These are phyloP conservation scores for Fusarium cicatricum DNA, from an alignment of 2,329 filamentous ascomycete species.

Conservation along the genomic window DNA sequence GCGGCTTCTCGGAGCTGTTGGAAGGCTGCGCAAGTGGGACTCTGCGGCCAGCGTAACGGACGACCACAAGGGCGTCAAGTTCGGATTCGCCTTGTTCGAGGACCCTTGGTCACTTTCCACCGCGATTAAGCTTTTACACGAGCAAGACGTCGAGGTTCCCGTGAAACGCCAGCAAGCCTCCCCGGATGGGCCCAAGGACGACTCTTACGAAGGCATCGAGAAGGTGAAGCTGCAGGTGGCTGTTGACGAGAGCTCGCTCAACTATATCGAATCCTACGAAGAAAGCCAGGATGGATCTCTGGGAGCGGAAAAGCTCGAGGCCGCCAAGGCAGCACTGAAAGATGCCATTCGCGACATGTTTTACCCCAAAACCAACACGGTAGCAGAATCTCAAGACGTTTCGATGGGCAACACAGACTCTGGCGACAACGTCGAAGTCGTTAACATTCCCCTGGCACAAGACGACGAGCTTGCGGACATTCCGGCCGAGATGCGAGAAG, in stretches of 20 bases:
- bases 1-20: slow-evolving; percentile 78
- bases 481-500: slow-evolving; percentile 93
- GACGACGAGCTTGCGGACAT: slow-evolving; percentile 97
- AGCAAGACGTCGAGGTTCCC: slow-evolving; percentile 84
- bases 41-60: slow-evolving; percentile 66
- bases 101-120: slow-evolving; percentile 87
- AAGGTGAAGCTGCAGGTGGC: slow-evolving; percentile 76
- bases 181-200: slow-evolving; percentile 54
- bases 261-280: slow-evolving; percentile 86
- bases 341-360: slow-evolving; percentile 75
- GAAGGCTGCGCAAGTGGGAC: slow-evolving; percentile 85
- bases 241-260: slow-evolving; percentile 82
- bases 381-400: slow-evolving; percentile 71
- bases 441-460: slow-evolving; percentile 85
- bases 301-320: slow-evolving; percentile 73
- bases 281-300: slow-evolving; percentile 70
- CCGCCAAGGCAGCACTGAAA: slow-evolving; percentile 73
- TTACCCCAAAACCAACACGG: slow-evolving; percentile 63
- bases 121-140: slow-evolving; percentile 83
- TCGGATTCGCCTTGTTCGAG: slow-evolving; percentile 96
- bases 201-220: slow-evolving; percentile 64
- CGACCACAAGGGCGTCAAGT: slow-evolving; percentile 83
- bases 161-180: slow-evolving; percentile 73
- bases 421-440: slow-evolving; percentile 78
- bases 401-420: slow-evolving; percentile 72